phyloP scores from a whole-genome alignment of 1,284 basidiomycete genomes.

The Moniliella sp. region DNA sequence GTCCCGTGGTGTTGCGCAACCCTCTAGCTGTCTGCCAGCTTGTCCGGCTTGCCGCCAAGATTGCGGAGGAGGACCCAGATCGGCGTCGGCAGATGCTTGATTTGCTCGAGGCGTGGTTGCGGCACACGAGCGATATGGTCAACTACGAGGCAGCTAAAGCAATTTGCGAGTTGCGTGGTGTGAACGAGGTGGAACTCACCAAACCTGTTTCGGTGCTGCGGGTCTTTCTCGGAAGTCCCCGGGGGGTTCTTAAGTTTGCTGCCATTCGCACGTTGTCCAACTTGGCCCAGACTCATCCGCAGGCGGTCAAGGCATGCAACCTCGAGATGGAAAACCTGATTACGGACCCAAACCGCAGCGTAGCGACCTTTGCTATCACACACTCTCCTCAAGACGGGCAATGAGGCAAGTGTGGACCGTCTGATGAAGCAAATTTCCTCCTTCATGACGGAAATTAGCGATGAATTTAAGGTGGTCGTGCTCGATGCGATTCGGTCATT shows the following conservation, averaged over 20 bases:
- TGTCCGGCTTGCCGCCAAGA: slow-evolving; percentile 85
- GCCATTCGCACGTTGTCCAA: slow-evolving; percentile 83
- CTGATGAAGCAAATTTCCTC: slow-evolving; percentile 98
- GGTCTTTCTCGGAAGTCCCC: slow-evolving; percentile 30
- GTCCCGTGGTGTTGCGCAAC: slow-evolving; percentile 64
- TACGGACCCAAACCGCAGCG: slow-evolving; percentile 79
- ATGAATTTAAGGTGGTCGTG: slow-evolving; percentile 99
- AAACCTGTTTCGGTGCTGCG: slow-evolving; percentile 47
- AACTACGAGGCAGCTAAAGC: slow-evolving; percentile 93
- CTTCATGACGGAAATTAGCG: slow-evolving; percentile 97
- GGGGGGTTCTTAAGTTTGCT: slow-evolving; percentile 68
- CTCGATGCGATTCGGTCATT: slow-evolving; percentile 93
- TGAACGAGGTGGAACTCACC: slow-evolving; percentile 54
- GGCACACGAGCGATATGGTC: slow-evolving; percentile 99
- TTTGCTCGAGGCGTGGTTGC: slow-evolving; percentile 75
- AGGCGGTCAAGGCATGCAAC: slow-evolving; percentile 75
- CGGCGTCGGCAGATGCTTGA: slow-evolving; percentile 49
- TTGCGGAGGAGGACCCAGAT: slow-evolving; percentile 80
- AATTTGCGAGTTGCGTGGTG: slow-evolving; percentile 81
- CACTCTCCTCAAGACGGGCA: slow-evolving; percentile 97
- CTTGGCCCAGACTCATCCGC: slow-evolving; percentile 52
- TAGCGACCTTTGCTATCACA: slow-evolving; percentile 95
- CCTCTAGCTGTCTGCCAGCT: slow-evolving; percentile 98
- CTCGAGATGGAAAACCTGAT: slow-evolving; percentile 94
- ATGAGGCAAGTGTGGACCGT: slow-evolving; percentile 91